Evolutionary conservation across 2,329 filamentous ascomycete species (phyloP).

Genomic region (Sporothrix protearum): DNA sequence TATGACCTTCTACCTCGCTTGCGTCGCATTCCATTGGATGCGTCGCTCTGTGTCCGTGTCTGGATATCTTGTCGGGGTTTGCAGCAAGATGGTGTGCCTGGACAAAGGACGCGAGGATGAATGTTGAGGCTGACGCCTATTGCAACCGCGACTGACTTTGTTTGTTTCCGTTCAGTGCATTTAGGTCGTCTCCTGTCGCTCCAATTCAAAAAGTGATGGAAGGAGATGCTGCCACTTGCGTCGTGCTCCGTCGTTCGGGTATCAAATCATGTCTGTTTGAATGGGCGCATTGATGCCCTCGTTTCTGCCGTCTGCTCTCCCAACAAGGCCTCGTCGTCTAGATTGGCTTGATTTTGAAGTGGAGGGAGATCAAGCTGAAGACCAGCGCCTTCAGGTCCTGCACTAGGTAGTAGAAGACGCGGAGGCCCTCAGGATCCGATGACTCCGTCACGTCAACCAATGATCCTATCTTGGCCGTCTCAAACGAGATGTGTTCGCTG

Average conservation of each 20-base stretch:
- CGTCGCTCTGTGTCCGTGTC: not conserved
- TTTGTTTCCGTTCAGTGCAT: not conserved
- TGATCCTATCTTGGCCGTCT: constrained; percentile 98
- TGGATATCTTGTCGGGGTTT: not conserved
- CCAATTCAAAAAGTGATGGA: too few relatives aligned
- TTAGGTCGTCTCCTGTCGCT: too few relatives aligned
- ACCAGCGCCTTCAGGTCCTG: constrained; percentile 96
- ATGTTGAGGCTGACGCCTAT: not conserved
- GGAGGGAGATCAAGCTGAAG: constrained; percentile 91
- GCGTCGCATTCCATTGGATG: not conserved
- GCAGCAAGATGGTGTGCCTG: not conserved
- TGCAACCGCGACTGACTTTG: too few relatives aligned
- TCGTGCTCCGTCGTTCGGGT: constrained; percentile 15
- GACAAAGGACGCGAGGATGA: not conserved
- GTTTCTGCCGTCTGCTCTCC: too few relatives aligned
- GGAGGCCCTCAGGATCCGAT: constrained; percentile 87
- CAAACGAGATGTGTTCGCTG: constrained; percentile 95
- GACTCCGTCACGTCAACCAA: constrained; percentile 96
- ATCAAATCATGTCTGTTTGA: constrained; percentile 5
- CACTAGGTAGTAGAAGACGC: constrained; percentile 98
- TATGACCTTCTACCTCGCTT: not conserved
- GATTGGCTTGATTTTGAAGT: constrained; percentile 93
- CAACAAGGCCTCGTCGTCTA: constrained; percentile 33
- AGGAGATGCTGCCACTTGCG: not conserved
- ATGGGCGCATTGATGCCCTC: not conserved